phyloP scores from a whole-genome alignment of 345 rosid species.

The Pistacia integerrima region DNA sequence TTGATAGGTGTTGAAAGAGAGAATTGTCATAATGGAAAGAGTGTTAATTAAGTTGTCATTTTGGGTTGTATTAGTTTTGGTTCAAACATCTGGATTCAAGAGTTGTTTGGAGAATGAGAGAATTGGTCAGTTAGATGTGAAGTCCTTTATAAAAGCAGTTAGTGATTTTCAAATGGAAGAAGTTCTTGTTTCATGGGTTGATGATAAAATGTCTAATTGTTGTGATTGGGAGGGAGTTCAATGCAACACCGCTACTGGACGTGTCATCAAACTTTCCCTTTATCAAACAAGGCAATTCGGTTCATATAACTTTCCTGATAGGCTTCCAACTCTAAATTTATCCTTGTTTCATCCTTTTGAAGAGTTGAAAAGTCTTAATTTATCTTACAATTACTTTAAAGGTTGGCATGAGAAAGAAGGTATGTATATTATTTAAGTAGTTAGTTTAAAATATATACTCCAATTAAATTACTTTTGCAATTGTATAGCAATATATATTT shows the following conservation, averaged over 20 bases:
- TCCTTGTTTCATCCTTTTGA: constrained; percentile 18
- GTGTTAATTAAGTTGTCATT: background rate
- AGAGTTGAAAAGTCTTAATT: background rate
- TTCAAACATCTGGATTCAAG: background rate
- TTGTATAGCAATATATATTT: too few relatives aligned
- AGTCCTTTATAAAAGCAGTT: constrained; percentile 6
- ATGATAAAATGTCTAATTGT: background rate
- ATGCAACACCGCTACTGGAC: constrained; percentile 3
- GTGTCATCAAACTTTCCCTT: constrained; percentile 1
- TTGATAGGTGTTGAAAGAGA: too few relatives aligned
- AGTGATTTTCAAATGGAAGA: background rate
- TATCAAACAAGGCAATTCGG: background rate
- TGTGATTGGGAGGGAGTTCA: constrained; percentile 15
- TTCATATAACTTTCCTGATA: rapidly evolving
- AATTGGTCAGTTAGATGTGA: constrained; percentile 25
- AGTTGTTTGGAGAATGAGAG: constrained; percentile 23
- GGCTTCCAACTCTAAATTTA: constrained; percentile 6
- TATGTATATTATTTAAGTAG: background rate
- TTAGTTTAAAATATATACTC: too few relatives aligned
- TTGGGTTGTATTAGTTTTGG: background rate
- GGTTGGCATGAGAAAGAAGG: background rate
- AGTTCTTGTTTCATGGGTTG: constrained; percentile 13
- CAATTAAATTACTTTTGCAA: too few relatives aligned
- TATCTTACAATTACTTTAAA: background rate
- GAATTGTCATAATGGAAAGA: too few relatives aligned